phyloP scores from a whole-genome alignment of 768 basidiomycete species.

The Coprinellus micaceus region DNA sequence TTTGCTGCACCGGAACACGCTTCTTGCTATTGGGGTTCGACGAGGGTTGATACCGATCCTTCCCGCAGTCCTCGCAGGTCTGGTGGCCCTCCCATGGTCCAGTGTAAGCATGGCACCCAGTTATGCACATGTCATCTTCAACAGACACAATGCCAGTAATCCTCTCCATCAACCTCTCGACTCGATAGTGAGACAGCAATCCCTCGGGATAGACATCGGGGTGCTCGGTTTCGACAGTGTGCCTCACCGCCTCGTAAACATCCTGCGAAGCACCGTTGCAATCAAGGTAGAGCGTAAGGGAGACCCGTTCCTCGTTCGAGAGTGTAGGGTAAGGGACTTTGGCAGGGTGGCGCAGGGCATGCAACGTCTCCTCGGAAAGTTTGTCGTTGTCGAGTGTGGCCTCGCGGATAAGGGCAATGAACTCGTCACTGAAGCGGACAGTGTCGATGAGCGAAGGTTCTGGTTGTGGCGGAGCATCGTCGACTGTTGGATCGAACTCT shows the following conservation, averaged over 20 bases:
- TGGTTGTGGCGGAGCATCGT: background rate
- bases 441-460: background rate
- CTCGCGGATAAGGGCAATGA: background rate
- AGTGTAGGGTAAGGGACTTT: background rate
- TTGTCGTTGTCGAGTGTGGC: slow-evolving; percentile 24
- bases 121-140: slow-evolving; percentile 39
- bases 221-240: background rate
- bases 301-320: slow-evolving; percentile 10
- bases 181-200: slow-evolving; percentile 22
- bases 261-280: slow-evolving; percentile 5
- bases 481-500: background rate
- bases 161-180: slow-evolving; percentile 21
- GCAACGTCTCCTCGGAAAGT: slow-evolving; percentile 17
- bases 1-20: slow-evolving; percentile 23
- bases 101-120: slow-evolving; percentile 31
- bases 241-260: background rate
- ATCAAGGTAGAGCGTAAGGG: slow-evolving; percentile 5
- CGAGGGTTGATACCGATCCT: slow-evolving; percentile 20
- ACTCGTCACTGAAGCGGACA: background rate
- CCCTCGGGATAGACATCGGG: background rate
- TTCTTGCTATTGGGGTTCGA: background rate
- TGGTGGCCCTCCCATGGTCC: slow-evolving; percentile 18
- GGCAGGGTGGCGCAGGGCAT: slow-evolving; percentile 23
- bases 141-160: slow-evolving; percentile 34
- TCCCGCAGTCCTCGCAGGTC: slow-evolving; percentile 23